A percentile compares a stretch with the other conserved stretches of the same genome.
phyloP scores from a whole-genome alignment of 345 rosid genomes.

The Ailanthus altissimus region DNA sequence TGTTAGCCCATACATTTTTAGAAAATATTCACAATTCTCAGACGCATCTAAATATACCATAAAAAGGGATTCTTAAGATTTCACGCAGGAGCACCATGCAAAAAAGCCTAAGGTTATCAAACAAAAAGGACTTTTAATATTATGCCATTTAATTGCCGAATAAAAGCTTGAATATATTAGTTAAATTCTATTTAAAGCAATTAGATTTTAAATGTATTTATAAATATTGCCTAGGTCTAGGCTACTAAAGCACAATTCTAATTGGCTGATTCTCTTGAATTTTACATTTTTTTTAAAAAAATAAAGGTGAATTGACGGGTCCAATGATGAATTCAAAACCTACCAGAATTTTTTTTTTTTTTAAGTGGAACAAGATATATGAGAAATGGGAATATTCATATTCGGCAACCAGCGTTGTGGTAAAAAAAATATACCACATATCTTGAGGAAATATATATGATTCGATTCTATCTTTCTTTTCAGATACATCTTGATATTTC shows the following conservation, averaged over 20 bases:
- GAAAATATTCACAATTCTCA: neutral
- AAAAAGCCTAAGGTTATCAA: neutral
- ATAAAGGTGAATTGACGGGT: neutral
- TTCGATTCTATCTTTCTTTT: slow-evolving; percentile 18
- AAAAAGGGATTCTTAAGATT: too few relatives aligned
- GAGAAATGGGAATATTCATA: slow-evolving; percentile 25
- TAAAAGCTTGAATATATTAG: too few relatives aligned
- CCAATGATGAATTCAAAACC: slow-evolving; percentile 8
- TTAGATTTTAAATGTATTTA: too few relatives aligned
- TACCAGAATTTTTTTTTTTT: neutral
- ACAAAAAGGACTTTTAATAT: too few relatives aligned
- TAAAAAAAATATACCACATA: slow-evolving; percentile 9
- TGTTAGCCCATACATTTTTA: too few relatives aligned
- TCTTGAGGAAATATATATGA: slow-evolving; percentile 8
- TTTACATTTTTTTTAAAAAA: neutral
- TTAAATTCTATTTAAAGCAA: too few relatives aligned
- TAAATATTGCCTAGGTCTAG: too few relatives aligned
- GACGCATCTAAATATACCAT: neutral
- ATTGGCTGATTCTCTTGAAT: neutral
- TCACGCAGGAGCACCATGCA: too few relatives aligned
- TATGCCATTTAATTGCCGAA: too few relatives aligned
- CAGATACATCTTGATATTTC: too few relatives aligned
- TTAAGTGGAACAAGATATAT: slow-evolving; percentile 6
- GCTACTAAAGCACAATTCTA: neutral
- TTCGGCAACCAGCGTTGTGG: slow-evolving; percentile 14